These are phyloP conservation scores for Ceratocystis diversiconidia DNA, from an alignment of 2,329 filamentous ascomycete species.

Conservation along the genomic window DNA sequence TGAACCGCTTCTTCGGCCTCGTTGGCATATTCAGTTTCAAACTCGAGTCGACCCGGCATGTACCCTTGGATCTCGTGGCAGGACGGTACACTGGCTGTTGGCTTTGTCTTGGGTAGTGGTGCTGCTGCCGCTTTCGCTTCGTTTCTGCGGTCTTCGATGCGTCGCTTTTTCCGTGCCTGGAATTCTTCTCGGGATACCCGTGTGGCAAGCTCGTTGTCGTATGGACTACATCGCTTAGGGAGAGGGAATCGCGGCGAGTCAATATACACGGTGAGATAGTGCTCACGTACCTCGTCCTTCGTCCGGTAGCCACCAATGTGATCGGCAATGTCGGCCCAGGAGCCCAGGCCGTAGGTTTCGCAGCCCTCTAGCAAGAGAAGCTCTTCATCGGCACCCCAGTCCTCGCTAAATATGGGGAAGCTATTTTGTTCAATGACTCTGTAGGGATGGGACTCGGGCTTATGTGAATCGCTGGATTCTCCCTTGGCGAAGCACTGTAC, in stretches of 20 bases:
- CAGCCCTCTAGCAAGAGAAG: constrained; percentile 83
- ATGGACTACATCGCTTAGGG: constrained; percentile 69
- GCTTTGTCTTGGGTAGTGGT: constrained; percentile 82
- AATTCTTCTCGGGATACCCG: constrained; percentile 82
- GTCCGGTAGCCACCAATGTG: constrained; percentile 91
- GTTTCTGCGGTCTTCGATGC: constrained; percentile 86
- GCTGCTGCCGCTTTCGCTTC: constrained; percentile 71
- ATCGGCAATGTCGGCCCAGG: constrained; percentile 95
- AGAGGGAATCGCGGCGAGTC: constrained; percentile 73
- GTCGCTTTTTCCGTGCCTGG: constrained; percentile 76
- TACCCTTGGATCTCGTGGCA: constrained; percentile 98
- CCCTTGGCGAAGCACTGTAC: constrained; percentile 86
- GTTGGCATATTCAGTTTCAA: constrained; percentile 94
- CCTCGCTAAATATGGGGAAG: constrained; percentile 84
- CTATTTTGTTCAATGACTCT: constrained; percentile 97
- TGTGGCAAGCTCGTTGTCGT: constrained; percentile 64
- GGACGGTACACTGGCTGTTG: constrained; percentile 83
- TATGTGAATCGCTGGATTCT: constrained; percentile 66
- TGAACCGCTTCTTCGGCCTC: constrained; percentile 97
- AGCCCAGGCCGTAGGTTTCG: constrained; percentile 90
- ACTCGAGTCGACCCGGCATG: constrained; percentile 94
- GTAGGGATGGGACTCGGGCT: constrained; percentile 73
- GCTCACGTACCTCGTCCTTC: constrained; percentile 90
- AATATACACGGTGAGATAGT: constrained; percentile 81
- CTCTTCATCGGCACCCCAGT: constrained; percentile 97